phyloP scores from a whole-genome alignment of 2,329 filamentous ascomycete genomes.

The Ophiostoma himal-ulmi region DNA sequence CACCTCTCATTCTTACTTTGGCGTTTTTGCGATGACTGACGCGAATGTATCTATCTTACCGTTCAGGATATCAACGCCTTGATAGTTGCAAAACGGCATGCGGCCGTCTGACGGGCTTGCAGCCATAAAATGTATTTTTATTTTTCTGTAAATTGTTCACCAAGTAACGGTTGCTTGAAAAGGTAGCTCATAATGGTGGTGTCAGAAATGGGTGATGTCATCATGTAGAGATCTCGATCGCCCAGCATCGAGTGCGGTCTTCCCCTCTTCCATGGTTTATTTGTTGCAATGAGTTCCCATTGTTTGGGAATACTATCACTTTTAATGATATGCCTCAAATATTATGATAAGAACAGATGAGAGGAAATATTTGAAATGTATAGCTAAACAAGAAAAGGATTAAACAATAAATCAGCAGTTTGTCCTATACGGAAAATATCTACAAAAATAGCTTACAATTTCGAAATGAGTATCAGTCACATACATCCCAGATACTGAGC shows the following conservation, averaged over 20 bases:
- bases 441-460: no score
- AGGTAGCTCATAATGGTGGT: not conserved
- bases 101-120: not conserved
- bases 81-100: not conserved
- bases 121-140: not conserved
- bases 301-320: no score
- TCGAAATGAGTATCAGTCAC: no score
- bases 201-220: not conserved
- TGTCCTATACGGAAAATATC: no score
- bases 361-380: no score
- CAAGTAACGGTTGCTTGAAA: no score
- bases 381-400: no score
- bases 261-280: not conserved
- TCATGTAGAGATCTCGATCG: not conserved
- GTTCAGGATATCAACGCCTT: conserved; percentile 1
- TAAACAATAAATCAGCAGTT: no score
- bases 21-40: not conserved
- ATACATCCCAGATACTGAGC: no score
- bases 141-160: no score
- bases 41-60: not conserved
- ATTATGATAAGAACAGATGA: no score
- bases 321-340: no score
- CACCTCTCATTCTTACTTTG: conserved; percentile 10
- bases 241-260: not conserved
- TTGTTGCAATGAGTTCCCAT: not conserved